Conservation (phyloP, 192 early-diverging fungal species). For the Jimgerdemannia lactiflua region DNA sequence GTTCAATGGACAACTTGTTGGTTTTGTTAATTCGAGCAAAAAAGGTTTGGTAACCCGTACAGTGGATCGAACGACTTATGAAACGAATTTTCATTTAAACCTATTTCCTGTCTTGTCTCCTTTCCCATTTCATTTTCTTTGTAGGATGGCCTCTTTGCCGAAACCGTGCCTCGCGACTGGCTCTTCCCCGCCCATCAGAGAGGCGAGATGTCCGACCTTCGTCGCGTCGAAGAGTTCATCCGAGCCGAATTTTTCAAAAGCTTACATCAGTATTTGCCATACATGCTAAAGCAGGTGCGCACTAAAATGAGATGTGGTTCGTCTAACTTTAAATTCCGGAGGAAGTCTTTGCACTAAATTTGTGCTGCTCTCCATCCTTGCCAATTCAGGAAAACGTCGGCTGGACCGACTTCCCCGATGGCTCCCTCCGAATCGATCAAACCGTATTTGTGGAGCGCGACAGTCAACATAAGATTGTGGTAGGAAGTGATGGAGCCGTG, state of each 20-base stretch:
- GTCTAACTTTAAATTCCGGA: neutral
- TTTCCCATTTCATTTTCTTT: neutral
- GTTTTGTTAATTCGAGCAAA: too few species aligned
- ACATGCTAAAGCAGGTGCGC: slow-evolving; percentile 40
- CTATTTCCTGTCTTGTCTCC: too few species aligned
- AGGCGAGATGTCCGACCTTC: slow-evolving; percentile 50
- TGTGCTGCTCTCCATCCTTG: neutral
- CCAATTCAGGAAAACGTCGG: slow-evolving; percentile 44
- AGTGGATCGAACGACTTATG: too few species aligned
- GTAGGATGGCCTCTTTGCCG: slow-evolving; percentile 24
- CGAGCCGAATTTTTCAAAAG: slow-evolving; percentile 52
- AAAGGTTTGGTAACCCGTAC: too few species aligned
- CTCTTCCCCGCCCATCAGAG: slow-evolving; percentile 43
- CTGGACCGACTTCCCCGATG: slow-evolving; percentile 44
- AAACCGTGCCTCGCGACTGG: slow-evolving; percentile 43
- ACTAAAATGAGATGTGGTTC: neutral
- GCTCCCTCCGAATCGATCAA: slow-evolving; percentile 51
- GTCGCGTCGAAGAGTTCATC: slow-evolving; percentile 56
- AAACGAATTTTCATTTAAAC: too few species aligned
- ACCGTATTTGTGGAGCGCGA: slow-evolving; percentile 46
- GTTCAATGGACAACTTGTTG: too few species aligned
- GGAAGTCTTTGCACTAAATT: neutral
- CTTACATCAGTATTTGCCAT: slow-evolving; percentile 52
- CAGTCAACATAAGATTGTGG: slow-evolving; percentile 53
- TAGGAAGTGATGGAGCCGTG: slow-evolving; percentile 41